A percentile compares a stretch with the other conserved stretches of the same genome.
These are phyloP conservation scores for Beta vulgaris DNA, from an alignment of 148 eudicot species.

Conservation along the genomic window DNA sequence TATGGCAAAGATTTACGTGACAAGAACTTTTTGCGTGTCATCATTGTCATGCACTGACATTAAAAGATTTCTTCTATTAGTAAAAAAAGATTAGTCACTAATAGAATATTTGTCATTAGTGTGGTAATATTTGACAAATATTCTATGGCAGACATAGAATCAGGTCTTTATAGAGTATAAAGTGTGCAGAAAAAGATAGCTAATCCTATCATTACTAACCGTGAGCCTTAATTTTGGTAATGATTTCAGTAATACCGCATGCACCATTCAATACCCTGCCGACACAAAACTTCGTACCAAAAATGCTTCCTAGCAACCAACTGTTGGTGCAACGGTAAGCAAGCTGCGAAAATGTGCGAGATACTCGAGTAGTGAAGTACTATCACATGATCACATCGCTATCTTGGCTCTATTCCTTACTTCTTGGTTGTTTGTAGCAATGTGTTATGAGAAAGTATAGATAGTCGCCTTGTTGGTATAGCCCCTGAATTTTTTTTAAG, in stretches of 20 bases:
- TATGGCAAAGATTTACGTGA: no score
- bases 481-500: no score
- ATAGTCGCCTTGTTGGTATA: no score
- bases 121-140: not conserved
- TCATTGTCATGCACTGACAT: no score
- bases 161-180: not conserved
- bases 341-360: no score
- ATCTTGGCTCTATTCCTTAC: no score
- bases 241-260: not conserved
- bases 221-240: not conserved
- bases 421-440: no score
- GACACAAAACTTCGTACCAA: not conserved
- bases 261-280: not conserved
- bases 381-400: no score
- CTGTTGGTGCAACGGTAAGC: not conserved
- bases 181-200: not conserved
- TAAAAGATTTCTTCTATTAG: not conserved
- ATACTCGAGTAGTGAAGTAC: no score
- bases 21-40: no score
- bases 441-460: no score
- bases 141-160: slow-evolving; percentile 1
- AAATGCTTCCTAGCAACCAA: not conserved
- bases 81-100: not conserved
- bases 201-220: not conserved
- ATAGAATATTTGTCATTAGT: not conserved